Conservation (phyloP, 208 protist species). For the Jaenimonas drosophilae region DNA sequence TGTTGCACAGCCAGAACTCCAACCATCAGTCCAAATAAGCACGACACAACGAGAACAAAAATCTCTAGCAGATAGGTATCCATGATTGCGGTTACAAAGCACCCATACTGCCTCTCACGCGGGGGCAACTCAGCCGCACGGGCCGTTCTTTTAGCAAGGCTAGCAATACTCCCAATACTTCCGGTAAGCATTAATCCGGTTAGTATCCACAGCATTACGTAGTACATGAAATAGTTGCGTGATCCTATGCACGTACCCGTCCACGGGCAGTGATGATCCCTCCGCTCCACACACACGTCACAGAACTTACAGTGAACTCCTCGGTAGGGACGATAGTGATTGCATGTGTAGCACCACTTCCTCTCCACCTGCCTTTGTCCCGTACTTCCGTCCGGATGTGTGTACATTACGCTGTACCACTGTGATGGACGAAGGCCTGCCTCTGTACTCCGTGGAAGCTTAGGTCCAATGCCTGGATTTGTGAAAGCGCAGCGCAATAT, state of each 20-base stretch:
- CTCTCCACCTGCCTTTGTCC: too few relatives aligned
- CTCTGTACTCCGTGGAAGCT: conserved; percentile 13
- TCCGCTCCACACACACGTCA: conserved; percentile 69
- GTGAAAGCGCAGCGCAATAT: conserved; percentile 28
- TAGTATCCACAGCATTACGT: conserved; percentile 44
- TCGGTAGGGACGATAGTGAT: conserved; percentile 66
- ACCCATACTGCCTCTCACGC: neutral
- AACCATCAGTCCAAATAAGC: conserved; percentile 26
- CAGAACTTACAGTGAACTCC: conserved; percentile 84
- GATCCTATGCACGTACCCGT: conserved; percentile 83
- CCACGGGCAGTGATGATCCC: conserved; percentile 93
- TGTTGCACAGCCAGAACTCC: conserved; percentile 46
- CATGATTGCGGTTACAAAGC: conserved; percentile 26
- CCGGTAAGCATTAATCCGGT: conserved; percentile 24
- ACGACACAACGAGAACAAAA: conserved; percentile 34
- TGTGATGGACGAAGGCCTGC: too few relatives aligned
- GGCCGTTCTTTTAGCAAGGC: conserved; percentile 18
- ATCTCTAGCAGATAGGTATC: conserved; percentile 67
- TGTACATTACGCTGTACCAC: too few relatives aligned
- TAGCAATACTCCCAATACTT: conserved; percentile 34
- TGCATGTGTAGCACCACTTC: conserved; percentile 84
- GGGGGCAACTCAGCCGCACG: neutral
- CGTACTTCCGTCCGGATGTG: too few relatives aligned
- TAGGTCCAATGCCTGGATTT: conserved; percentile 51
- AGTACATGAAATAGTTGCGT: conserved; percentile 80